Evolutionary conservation across 1,284 basidiomycete genomes (phyloP).

Genomic region (Apiotrichum sp.): DNA sequence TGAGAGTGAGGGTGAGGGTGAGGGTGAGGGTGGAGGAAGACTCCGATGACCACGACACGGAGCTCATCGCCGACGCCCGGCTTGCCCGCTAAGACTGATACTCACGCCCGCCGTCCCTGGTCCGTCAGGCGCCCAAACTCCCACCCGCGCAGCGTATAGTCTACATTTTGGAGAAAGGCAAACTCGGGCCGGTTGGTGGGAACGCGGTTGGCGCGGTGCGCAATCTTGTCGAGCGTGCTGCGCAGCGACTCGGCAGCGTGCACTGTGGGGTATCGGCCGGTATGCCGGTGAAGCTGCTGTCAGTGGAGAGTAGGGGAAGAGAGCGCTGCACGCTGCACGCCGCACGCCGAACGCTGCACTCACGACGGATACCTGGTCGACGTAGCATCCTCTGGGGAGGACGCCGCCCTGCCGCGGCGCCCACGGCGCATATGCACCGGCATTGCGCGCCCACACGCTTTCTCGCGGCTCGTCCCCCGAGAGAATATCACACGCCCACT

Average conservation of each 20-base stretch:
- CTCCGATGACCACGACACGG: too few relatives aligned
- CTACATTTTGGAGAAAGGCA: slow-evolving; percentile 58
- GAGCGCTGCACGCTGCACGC: too few relatives aligned
- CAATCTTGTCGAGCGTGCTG: slow-evolving; percentile 46
- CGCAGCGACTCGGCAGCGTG: slow-evolving; percentile 52
- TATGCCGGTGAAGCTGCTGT: slow-evolving; percentile 72
- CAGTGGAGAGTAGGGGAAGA: background rate
- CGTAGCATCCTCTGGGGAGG: slow-evolving; percentile 34
- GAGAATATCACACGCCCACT: slow-evolving; percentile 27
- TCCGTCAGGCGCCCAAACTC: slow-evolving; percentile 56
- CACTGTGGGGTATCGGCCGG: slow-evolving; percentile 68
- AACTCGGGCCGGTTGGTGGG: slow-evolving; percentile 49
- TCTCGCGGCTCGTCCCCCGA: slow-evolving; percentile 22
- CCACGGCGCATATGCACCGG: slow-evolving; percentile 37
- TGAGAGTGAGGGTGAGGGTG: too few relatives aligned
- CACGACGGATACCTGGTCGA: slow-evolving; percentile 42
- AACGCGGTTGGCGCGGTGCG: slow-evolving; percentile 42
- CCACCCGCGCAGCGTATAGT: slow-evolving; percentile 56
- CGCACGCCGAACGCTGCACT: slow-evolving; percentile 14
- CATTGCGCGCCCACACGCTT: slow-evolving; percentile 29
- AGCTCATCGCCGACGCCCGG: too few relatives aligned
- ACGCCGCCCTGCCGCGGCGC: slow-evolving; percentile 17
- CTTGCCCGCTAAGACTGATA: slow-evolving; percentile 7
- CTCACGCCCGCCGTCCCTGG: slow-evolving; percentile 66
- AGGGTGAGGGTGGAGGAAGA: too few relatives aligned